Base-by-base conservation (phyloP, 805 yeast genomes). In the Cyberlindnera saturnus region DNA sequence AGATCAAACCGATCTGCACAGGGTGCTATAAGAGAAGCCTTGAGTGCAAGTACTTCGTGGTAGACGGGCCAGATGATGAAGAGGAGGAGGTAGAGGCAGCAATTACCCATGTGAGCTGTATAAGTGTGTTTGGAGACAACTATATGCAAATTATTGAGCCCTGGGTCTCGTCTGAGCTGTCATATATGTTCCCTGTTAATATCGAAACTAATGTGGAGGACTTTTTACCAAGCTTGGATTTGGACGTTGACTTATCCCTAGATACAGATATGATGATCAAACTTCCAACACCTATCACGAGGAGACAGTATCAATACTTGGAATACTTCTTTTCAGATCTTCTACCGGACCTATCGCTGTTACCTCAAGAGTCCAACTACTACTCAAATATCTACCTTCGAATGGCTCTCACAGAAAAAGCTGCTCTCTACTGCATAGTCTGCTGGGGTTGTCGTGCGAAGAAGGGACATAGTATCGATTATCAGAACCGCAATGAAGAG, bases 391-490 rank as follows among this genome's bases (percentile, higher is more conserved):
- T 72, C 37, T 69, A 73, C 43, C 51, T 78, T 11, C 66, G 68
- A 14, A 59, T 75, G 52, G 80, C 82, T 0, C 47, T 62, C 26
- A 55, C 53, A 19, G 71, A 71, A 41, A 64, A 63, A 36, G 57
- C 74, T 0, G 70, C 75, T 3, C 56, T 77, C 16, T 65, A 68
- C 44, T 67, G 70, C 1, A 46, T 78, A 9, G 69, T 77, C 4
- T 71, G 77, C 0, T 78, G 82, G 82, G 78, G 82, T 46, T 74
- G 73, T 34, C 40, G 43, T 7, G 40, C 42, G 16, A 47, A 43
- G 46, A 42, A 20, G 38, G 40, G 31, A 19, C 44, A 39, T 30
- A 45, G 43, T 17, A 18, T 43, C 4, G 40, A 42, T 23, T 46
- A 47, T 31, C 47, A 45, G 34, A 15, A 40, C 9, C 45, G 44